Conservation (phyloP, 139 green algal species). For the Zygnema circumcarinatum region DNA sequence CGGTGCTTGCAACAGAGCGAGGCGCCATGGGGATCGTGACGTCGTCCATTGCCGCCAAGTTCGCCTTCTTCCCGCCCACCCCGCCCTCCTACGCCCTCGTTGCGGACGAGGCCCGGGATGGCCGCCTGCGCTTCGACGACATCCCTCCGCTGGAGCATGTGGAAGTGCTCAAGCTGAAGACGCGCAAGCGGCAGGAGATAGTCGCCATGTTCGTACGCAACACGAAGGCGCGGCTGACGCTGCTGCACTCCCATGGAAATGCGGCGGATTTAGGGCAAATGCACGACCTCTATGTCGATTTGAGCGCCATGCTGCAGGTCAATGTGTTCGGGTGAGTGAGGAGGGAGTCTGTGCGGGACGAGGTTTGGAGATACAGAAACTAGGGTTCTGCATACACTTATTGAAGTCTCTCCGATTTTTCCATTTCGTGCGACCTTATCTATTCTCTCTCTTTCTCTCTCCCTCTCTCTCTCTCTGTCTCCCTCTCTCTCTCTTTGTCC, state of each 20-base stretch:
- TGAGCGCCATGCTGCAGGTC: slow-evolving; percentile 71
- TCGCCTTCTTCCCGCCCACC: slow-evolving; percentile 85
- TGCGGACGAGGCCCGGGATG: slow-evolving; percentile 22
- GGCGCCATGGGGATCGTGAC: slow-evolving; percentile 54
- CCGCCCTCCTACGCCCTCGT: slow-evolving; percentile 77
- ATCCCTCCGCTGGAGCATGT: slow-evolving; percentile 55
- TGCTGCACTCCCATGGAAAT: slow-evolving; percentile 93
- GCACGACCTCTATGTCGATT: slow-evolving; percentile 80
- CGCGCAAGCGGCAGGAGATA: slow-evolving; percentile 60
- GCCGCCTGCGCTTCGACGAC: slow-evolving; percentile 1
- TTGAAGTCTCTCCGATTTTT: slow-evolving; percentile 3
- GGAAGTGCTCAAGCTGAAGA: slow-evolving; percentile 60
- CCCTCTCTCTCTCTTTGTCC: too few species aligned
- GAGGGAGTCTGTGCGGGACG: neutral
- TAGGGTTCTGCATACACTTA: neutral
- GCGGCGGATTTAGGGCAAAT: slow-evolving; percentile 91
- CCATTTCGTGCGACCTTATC: too few species aligned
- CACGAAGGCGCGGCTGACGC: slow-evolving; percentile 60
- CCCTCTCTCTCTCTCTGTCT: too few species aligned
- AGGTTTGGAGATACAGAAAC: too few species aligned
- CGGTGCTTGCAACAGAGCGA: too few species aligned
- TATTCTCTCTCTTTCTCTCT: too few species aligned
- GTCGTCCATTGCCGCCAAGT: slow-evolving; percentile 44
- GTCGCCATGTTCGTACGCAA: slow-evolving; percentile 68
- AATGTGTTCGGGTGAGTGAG: slow-evolving; percentile 75